A percentile compares a stretch with the other conserved stretches of the same genome.
Conservation (phyloP, 2,329 filamentous ascomycete species). For the Sporothrix sp. region DNA sequence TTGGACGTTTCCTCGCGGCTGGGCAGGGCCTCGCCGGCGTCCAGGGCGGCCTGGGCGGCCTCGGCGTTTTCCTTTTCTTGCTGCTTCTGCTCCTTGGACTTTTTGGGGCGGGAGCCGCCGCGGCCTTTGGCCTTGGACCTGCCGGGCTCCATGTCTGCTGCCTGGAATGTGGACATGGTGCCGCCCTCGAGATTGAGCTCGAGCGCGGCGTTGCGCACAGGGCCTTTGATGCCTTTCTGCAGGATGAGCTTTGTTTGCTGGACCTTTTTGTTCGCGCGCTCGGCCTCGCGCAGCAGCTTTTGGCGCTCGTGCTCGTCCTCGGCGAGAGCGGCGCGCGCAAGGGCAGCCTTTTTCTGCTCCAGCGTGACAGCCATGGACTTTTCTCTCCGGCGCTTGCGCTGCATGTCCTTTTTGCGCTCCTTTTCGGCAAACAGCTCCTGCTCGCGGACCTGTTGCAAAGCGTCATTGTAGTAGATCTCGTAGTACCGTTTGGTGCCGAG, state of each 20-base stretch:
- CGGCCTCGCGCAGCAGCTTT: slow-evolving; percentile 74
- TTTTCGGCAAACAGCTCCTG: slow-evolving; percentile 91
- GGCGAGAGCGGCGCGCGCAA: slow-evolving; percentile 67
- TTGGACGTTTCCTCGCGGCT: slow-evolving; percentile 47
- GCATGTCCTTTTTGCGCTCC: slow-evolving; percentile 99
- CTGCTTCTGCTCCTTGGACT: slow-evolving; percentile 79
- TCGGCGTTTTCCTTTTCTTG: slow-evolving; percentile 76
- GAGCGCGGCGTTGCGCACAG: slow-evolving; percentile 55
- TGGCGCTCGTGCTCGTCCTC: slow-evolving; percentile 74
- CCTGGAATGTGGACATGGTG: slow-evolving; percentile 74
- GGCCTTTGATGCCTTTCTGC: slow-evolving; percentile 77
- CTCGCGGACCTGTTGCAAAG: slow-evolving; percentile 76
- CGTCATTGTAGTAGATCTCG: slow-evolving; percentile 66
- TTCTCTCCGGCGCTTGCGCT: slow-evolving; percentile 87
- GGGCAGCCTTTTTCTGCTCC: slow-evolving; percentile 76
- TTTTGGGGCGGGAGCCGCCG: slow-evolving; percentile 66
- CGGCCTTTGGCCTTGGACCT: slow-evolving; percentile 42
- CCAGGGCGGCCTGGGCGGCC: slow-evolving; percentile 74
- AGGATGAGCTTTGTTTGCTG: slow-evolving; percentile 81
- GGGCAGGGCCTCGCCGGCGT: slow-evolving; percentile 65
- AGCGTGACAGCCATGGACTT: slow-evolving; percentile 92
- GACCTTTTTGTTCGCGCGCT: slow-evolving; percentile 86
- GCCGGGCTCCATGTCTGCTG: slow-evolving; percentile 46
- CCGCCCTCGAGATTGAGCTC: slow-evolving; percentile 78
- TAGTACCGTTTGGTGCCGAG: slow-evolving; percentile 68